phyloP scores from a whole-genome alignment of 192 early-diverging fungal species.

The Umbelopsis ramanniana region DNA sequence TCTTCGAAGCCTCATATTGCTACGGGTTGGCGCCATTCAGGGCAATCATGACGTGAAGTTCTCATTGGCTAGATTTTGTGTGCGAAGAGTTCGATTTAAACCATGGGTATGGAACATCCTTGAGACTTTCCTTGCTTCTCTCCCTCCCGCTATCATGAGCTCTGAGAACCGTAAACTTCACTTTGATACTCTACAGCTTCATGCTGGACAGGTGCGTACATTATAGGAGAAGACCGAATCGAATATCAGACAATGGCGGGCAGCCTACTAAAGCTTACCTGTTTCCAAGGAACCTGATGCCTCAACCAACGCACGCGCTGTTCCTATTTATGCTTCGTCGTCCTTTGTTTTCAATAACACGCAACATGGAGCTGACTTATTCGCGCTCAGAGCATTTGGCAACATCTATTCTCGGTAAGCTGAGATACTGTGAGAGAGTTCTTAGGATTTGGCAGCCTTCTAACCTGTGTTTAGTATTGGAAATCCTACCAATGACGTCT shows the following conservation, averaged over 20 bases:
- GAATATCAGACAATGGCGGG: too few relatives aligned
- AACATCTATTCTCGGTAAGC: slow-evolving; percentile 86
- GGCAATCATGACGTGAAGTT: neutral
- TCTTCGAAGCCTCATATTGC: too few relatives aligned
- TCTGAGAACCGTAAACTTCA: slow-evolving; percentile 45
- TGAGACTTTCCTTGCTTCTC: neutral
- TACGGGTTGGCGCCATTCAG: neutral
- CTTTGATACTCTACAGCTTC: slow-evolving; percentile 93
- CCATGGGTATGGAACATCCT: neutral
- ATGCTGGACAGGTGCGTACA: slow-evolving; percentile 71
- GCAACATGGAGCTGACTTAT: slow-evolving; percentile 81
- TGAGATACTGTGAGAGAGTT: neutral
- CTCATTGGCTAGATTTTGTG: neutral
- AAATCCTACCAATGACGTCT: slow-evolving; percentile 88
- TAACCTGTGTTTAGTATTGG: slow-evolving; percentile 33
- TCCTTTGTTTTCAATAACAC: slow-evolving; percentile 85
- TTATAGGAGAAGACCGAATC: neutral
- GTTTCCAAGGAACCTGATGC: slow-evolving; percentile 43
- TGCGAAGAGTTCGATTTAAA: neutral
- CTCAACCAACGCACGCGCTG: slow-evolving; percentile 78
- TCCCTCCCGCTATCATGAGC: neutral
- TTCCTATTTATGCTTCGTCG: slow-evolving; percentile 90
- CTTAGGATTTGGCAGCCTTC: neutral
- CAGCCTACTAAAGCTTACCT: neutral
- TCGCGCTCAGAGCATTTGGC: slow-evolving; percentile 72